These are phyloP conservation scores for Pythium scleroteichum DNA, from an alignment of 352 stramenopile genomes.

Conservation along the genomic window DNA sequence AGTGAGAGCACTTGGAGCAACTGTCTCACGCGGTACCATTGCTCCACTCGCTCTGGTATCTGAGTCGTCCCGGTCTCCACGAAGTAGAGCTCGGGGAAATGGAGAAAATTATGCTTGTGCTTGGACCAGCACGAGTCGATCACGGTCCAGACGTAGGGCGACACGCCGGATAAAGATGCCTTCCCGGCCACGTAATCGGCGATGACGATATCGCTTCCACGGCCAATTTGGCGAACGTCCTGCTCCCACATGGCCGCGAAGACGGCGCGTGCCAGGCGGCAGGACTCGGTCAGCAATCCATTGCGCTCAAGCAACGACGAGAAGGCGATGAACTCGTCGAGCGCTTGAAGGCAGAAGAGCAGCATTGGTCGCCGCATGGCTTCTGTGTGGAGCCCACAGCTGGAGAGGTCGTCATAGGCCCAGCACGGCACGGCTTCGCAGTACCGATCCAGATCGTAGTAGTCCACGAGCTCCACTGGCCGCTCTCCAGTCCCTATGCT, in stretches of 20 bases:
- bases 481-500: not conserved
- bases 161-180: conserved; percentile 41
- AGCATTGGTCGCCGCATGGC: conserved; percentile 56
- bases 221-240: conserved; percentile 26
- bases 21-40: conserved; percentile 38
- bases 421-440: conserved; percentile 70
- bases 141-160: conserved; percentile 55
- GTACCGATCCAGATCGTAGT: conserved; percentile 66
- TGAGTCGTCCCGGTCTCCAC: conserved; percentile 23
- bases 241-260: conserved; percentile 59
- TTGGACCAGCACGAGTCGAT: conserved; percentile 59
- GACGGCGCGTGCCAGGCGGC: conserved; percentile 53
- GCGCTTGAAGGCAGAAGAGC: conserved; percentile 68
- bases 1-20: conserved; percentile 59
- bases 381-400: conserved; percentile 46
- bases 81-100: conserved; percentile 67
- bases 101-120: conserved; percentile 66
- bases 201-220: conserved; percentile 35
- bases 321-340: conserved; percentile 71
- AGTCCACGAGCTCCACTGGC: conserved; percentile 56
- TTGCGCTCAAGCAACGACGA: conserved; percentile 16
- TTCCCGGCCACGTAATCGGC: conserved; percentile 41
- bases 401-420: conserved; percentile 34
- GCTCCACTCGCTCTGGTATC: conserved; percentile 16
- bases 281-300: conserved; percentile 42